These are phyloP conservation scores for Euphorbia corollata DNA, from an alignment of 441 rosid species.

Conservation along the genomic window DNA sequence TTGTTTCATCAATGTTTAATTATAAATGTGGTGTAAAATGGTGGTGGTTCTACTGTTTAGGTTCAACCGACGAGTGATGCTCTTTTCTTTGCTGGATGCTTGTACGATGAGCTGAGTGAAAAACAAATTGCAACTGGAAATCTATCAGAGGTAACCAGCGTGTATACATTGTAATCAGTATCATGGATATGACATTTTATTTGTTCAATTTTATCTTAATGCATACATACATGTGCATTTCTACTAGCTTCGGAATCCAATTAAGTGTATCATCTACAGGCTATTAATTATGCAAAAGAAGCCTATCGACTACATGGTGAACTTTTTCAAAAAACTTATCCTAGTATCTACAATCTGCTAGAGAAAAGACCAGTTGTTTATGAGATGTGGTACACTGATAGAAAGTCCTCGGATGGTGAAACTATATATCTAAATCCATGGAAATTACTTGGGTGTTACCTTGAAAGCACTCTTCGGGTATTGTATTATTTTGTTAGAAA, in stretches of 20 bases:
- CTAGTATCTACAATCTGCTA: too few species aligned
- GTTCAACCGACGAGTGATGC: constrained; percentile 40
- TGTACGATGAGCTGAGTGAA: constrained; percentile 76
- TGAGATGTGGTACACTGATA: constrained; percentile 55
- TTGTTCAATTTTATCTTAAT: constrained; percentile 2
- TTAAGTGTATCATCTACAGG: constrained; percentile 36
- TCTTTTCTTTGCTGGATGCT: constrained; percentile 63
- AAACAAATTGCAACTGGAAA: constrained; percentile 52
- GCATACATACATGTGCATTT: background rate
- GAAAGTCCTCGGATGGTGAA: constrained; percentile 36
- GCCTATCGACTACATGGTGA: constrained; percentile 62
- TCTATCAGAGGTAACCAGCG: constrained; percentile 59
- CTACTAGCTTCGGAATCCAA: constrained; percentile 6
- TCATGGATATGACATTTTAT: background rate
- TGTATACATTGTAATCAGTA: background rate
- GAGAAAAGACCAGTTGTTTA: constrained; percentile 40
- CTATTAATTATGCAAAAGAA: constrained; percentile 75
- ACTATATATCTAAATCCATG: constrained; percentile 78
- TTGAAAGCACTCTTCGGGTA: constrained; percentile 96
- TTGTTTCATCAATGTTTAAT: constrained; percentile 2
- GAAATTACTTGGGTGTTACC: constrained; percentile 77
- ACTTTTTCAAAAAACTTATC: too few species aligned
- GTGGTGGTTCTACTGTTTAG: too few species aligned
- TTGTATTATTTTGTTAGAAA: too few species aligned
- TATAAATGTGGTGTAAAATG: constrained; percentile 2